phyloP scores from a whole-genome alignment of 1,139 yeast genomes.

The Geotrichum cucujoidarum region DNA sequence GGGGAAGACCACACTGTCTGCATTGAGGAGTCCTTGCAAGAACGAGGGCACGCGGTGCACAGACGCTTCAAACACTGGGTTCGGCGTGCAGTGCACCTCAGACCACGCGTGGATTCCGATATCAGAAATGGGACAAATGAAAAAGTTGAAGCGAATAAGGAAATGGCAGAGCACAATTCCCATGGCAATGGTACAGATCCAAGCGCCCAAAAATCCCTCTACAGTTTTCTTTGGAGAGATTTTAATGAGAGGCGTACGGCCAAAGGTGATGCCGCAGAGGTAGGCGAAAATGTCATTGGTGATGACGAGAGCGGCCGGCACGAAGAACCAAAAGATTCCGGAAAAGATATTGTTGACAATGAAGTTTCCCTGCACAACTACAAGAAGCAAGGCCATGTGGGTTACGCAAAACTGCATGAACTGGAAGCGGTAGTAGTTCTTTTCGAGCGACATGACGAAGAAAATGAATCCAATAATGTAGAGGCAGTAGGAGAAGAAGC shows the following conservation, averaged over 20 bases:
- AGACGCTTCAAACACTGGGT: constrained; percentile 82
- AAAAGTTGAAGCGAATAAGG: constrained; percentile 61
- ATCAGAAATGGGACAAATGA: constrained; percentile 83
- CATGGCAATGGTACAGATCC: constrained; percentile 84
- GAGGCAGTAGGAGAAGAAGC: constrained; percentile 74
- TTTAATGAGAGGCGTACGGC: constrained; percentile 84
- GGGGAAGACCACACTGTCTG: constrained; percentile 56
- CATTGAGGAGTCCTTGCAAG: constrained; percentile 45
- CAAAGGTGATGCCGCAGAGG: constrained; percentile 94
- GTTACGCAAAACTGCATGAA: constrained; percentile 91
- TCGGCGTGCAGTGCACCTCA: constrained; percentile 69
- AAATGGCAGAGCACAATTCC: constrained; percentile 63
- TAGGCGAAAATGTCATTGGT: constrained; percentile 96
- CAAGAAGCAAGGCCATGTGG: constrained; percentile 86
- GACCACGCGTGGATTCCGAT: constrained; percentile 55
- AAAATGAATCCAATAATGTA: constrained; percentile 85
- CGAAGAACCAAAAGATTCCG: constrained; percentile 90
- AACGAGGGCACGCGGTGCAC: constrained; percentile 69
- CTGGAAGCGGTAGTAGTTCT: constrained; percentile 85
- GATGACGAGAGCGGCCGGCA: constrained; percentile 88
- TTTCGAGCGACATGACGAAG: constrained; percentile 84
- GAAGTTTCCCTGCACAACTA: constrained; percentile 91
- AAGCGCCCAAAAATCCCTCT: constrained; percentile 96
- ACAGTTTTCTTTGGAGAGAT: constrained; percentile 96
- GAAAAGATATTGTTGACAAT: constrained; percentile 83